Conservation (phyloP, 169 alveolate genomes). For the Plasmodium gallinaceum region DNA sequence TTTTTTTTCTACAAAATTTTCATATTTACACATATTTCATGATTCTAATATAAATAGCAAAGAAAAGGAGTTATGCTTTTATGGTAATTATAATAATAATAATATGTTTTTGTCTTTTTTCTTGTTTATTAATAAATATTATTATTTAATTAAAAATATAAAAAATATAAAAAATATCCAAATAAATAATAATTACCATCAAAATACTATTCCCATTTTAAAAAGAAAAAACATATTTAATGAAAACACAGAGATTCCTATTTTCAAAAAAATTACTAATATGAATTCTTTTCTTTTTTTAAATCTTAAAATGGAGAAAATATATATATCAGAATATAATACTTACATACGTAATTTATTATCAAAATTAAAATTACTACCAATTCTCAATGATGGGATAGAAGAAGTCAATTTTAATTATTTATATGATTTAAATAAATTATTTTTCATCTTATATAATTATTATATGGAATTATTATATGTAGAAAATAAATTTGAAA, state of each 20-base stretch:
- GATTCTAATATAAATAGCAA: constrained; percentile 22
- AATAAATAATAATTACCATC: not conserved
- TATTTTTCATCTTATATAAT: constrained; percentile 49
- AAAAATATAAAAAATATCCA: not conserved
- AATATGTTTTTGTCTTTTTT: constrained; percentile 40
- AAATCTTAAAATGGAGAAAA: constrained; percentile 33
- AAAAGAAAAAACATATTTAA: not conserved
- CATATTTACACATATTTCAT: constrained; percentile 62
- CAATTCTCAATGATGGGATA: constrained; percentile 39
- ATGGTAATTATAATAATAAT: constrained; percentile 24
- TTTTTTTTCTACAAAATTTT: constrained; percentile 56
- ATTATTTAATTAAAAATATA: constrained; percentile 14
- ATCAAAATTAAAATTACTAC: constrained; percentile 21
- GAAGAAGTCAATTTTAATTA: constrained; percentile 31
- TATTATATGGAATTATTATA: constrained; percentile 41
- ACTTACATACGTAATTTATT: constrained; percentile 19
- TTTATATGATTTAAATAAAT: constrained; percentile 39
- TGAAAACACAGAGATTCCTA: not conserved
- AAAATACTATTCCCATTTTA: not conserved
- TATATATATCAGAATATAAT: not conserved
- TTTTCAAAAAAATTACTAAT: constrained; percentile 3
- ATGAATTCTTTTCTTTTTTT: constrained; percentile 50
- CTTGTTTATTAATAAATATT: constrained; percentile 57
- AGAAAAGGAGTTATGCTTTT: constrained; percentile 31
- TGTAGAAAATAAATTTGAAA: constrained; percentile 2